phyloP scores from a whole-genome alignment of 177 flowering plant genomes.

The Vitis hybrid region DNA sequence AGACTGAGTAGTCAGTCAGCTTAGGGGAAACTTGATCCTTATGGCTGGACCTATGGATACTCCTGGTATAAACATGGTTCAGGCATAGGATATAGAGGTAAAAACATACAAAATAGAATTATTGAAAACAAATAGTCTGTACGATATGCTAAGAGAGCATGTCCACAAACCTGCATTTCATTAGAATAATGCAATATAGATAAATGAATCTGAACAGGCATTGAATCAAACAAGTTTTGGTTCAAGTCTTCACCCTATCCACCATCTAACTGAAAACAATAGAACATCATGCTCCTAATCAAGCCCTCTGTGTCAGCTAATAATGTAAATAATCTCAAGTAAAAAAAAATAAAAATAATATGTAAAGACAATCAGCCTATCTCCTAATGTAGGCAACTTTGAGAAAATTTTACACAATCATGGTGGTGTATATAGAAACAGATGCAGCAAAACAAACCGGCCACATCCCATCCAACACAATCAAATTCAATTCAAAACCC shows the following conservation, averaged over 20 bases:
- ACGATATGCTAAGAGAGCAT: too few species aligned
- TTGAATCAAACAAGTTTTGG: neutral
- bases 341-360: constrained; percentile 3
- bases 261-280: constrained; percentile 1
- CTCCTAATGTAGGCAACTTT: constrained; percentile 11
- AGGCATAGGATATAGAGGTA: too few species aligned
- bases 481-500: constrained; percentile 8
- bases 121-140: too few species aligned
- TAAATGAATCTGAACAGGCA: too few species aligned
- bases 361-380: neutral
- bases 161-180: too few species aligned
- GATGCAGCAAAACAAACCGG: constrained; percentile 12
- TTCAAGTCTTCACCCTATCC: neutral
- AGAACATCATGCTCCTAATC: constrained; percentile 9
- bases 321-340: neutral
- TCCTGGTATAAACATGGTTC: too few species aligned
- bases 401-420: constrained; percentile 21
- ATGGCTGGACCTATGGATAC: too few species aligned
- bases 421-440: constrained; percentile 3
- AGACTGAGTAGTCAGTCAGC: too few species aligned
- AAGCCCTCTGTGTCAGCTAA: neutral
- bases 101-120: too few species aligned
- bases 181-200: too few species aligned
- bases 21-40: too few species aligned
- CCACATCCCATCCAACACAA: constrained; percentile 7